A percentile compares a stretch with the other conserved stretches of the same genome.
phyloP scores from a whole-genome alignment of 495 filamentous ascomycete species.

The Lophiostoma macrostomum region DNA sequence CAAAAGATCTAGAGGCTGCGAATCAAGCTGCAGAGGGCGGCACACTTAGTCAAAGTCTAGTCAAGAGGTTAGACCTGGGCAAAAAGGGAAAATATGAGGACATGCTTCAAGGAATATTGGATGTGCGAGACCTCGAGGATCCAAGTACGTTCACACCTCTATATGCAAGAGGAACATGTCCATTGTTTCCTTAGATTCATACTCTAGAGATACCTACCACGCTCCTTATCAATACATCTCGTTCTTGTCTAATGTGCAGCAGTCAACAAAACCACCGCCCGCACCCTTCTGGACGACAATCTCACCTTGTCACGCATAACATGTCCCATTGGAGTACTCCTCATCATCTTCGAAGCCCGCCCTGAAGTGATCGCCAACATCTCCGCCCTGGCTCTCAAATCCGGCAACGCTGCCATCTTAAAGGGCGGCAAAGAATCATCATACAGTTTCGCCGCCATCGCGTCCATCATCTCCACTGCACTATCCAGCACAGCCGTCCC shows the following conservation, averaged over 20 bases:
- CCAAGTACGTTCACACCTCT: constrained; percentile 71
- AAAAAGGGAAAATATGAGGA: constrained; percentile 92
- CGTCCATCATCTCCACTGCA: constrained; percentile 76
- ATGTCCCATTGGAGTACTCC: constrained; percentile 90
- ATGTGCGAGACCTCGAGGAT: constrained; percentile 82
- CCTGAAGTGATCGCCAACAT: constrained; percentile 99
- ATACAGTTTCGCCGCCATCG: constrained; percentile 87
- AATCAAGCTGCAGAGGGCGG: constrained; percentile 68
- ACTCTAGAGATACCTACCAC: too few species aligned
- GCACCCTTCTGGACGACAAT: constrained; percentile 84
- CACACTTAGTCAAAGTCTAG: constrained; percentile 73
- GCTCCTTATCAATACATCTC: not conserved
- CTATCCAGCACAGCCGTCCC: constrained; percentile 76
- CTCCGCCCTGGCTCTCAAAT: constrained; percentile 93
- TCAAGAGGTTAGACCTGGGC: constrained; percentile 85
- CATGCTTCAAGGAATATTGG: constrained; percentile 93
- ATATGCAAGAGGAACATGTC: too few species aligned
- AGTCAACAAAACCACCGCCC: constrained; percentile 83
- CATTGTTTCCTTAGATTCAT: too few species aligned
- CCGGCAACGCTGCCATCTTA: constrained; percentile 93
- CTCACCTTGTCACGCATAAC: constrained; percentile 80
- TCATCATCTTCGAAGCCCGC: constrained; percentile 97
- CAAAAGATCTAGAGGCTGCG: constrained; percentile 71
- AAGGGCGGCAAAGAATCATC: constrained; percentile 98
- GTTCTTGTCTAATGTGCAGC: not conserved